phyloP scores from a whole-genome alignment of 768 basidiomycete genomes.

The Lactarius evosmus region DNA sequence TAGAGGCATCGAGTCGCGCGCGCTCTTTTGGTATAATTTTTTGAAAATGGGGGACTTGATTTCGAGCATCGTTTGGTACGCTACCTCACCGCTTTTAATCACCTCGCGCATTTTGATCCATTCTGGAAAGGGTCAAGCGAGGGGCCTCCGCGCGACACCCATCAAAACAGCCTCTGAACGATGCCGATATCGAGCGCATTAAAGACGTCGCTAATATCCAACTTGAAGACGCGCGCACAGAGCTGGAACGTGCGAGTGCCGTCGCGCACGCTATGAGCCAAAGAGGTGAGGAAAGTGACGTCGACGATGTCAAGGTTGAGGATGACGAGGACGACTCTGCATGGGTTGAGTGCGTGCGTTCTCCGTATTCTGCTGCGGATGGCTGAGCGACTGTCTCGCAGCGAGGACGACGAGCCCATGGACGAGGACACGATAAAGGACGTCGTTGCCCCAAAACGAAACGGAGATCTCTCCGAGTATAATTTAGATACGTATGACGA shows the following conservation, averaged over 20 bases:
- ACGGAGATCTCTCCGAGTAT: slow-evolving; percentile 73
- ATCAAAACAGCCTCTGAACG: slow-evolving; percentile 84
- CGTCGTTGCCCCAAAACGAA: slow-evolving; percentile 33
- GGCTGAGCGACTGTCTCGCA: slow-evolving; percentile 38
- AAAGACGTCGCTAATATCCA: slow-evolving; percentile 83
- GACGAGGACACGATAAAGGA: slow-evolving; percentile 45
- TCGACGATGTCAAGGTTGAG: slow-evolving; percentile 49
- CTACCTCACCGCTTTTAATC: background rate
- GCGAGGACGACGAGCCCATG: slow-evolving; percentile 59
- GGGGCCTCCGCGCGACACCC: slow-evolving; percentile 77
- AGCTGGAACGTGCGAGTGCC: slow-evolving; percentile 77
- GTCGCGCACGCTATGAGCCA: slow-evolving; percentile 69
- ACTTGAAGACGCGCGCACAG: slow-evolving; percentile 84
- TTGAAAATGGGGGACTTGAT: slow-evolving; percentile 22
- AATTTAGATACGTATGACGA: slow-evolving; percentile 87
- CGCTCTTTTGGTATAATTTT: background rate
- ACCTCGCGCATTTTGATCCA: slow-evolving; percentile 15
- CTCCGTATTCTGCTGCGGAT: slow-evolving; percentile 19
- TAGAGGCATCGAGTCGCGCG: background rate
- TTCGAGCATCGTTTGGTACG: slow-evolving; percentile 19
- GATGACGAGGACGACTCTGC: slow-evolving; percentile 47
- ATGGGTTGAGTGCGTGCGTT: slow-evolving; percentile 94
- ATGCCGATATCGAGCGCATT: slow-evolving; percentile 85
- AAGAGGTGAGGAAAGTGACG: slow-evolving; percentile 63
- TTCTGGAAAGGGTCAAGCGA: slow-evolving; percentile 60